Conservation (phyloP, 371 early-diverging fungal genomes). For the Umbelopsis sp. region DNA sequence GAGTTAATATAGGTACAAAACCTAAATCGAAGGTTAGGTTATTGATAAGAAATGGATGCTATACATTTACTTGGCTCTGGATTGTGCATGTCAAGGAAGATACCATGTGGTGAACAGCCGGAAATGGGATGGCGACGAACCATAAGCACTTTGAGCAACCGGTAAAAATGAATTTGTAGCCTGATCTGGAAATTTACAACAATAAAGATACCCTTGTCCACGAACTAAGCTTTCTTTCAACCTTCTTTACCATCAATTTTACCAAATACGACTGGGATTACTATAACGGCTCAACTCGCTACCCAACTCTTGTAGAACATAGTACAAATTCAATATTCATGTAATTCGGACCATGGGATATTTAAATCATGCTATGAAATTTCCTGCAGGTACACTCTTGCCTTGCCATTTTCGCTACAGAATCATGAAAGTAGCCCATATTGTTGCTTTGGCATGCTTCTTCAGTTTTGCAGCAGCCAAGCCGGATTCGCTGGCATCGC, state of each 20-base stretch:
- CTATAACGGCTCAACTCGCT: background rate
- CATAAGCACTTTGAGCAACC: background rate
- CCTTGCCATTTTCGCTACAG: background rate
- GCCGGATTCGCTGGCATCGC: background rate
- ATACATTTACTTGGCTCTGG: background rate
- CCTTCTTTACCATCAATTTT: background rate
- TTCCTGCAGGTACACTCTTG: too few relatives aligned
- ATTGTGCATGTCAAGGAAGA: background rate
- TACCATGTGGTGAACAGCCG: background rate
- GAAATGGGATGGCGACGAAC: background rate
- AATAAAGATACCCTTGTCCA: background rate
- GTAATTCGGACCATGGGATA: background rate
- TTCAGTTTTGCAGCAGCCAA: background rate
- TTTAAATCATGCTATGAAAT: background rate
- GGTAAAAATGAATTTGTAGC: background rate
- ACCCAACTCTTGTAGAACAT: background rate
- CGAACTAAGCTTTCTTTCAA: background rate
- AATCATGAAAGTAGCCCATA: background rate
- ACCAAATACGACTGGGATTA: conserved; percentile 2
- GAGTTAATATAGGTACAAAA: too few relatives aligned
- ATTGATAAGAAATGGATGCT: background rate
- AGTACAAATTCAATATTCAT: background rate
- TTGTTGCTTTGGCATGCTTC: background rate
- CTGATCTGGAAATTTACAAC: background rate
- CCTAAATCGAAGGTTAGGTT: too few relatives aligned